Evolutionary conservation across 305 asterid species (phyloP).

Genomic region (Andrographis paniculata): DNA sequence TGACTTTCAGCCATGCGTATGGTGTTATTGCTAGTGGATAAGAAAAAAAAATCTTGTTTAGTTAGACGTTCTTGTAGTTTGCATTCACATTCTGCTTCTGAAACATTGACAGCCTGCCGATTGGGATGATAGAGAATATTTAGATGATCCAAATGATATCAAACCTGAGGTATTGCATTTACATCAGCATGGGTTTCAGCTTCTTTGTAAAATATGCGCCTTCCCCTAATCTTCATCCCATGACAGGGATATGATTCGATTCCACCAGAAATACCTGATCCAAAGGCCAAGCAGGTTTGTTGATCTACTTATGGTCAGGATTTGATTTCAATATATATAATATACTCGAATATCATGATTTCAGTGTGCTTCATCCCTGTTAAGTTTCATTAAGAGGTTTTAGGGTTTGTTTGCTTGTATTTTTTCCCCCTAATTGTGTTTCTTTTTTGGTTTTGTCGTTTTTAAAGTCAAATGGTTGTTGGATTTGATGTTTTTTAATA

Average conservation of each 20-base stretch:
- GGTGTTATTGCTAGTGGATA: not conserved
- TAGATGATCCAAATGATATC: slow-evolving; percentile 67
- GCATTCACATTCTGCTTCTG: not conserved
- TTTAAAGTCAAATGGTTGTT: not conserved
- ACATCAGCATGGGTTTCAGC: slow-evolving; percentile 14
- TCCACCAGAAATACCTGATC: slow-evolving; percentile 91
- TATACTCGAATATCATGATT: not conserved
- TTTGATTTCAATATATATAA: no score
- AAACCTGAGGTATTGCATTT: slow-evolving; percentile 68
- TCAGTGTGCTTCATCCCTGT: not conserved
- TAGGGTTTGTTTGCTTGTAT: no score
- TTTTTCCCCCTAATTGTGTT: no score
- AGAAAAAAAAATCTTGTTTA: not conserved
- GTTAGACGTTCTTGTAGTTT: not conserved
- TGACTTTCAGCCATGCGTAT: no score
- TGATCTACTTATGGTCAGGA: slow-evolving; percentile 10
- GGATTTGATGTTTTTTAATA: no score
- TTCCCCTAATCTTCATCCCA: slow-evolving; percentile 6
- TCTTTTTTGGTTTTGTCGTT: no score
- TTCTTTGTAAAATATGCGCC: not conserved
- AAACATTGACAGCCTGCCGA: slow-evolving; percentile 68
- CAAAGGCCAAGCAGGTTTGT: slow-evolving; percentile 79
- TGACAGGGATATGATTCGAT: slow-evolving; percentile 88
- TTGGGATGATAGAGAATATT: slow-evolving; percentile 95
- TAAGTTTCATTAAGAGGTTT: no score